A percentile compares a stretch with the other conserved stretches of the same genome.
Evolutionary conservation across 768 basidiomycete species (phyloP).

Genomic region (Mycena polygramma): DNA sequence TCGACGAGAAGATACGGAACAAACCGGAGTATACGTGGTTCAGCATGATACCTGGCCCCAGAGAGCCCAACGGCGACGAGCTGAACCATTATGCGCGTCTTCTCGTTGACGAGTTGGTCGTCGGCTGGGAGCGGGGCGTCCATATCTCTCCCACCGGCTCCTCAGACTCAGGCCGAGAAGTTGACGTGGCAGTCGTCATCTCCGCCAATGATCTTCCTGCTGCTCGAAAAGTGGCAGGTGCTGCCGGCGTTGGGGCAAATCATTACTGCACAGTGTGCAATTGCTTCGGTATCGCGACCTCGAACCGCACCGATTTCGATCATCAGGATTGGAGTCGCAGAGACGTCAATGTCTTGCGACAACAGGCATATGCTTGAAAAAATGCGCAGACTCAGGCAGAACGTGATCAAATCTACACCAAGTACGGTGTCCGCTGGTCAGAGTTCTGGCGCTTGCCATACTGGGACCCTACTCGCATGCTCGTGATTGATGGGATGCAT

Average conservation of each 20-base stretch:
- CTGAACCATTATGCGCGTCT: constrained; percentile 44
- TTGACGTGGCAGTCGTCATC: constrained; percentile 25
- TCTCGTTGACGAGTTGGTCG: constrained; percentile 43
- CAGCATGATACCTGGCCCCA: constrained; percentile 45
- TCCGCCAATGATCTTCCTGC: constrained; percentile 48
- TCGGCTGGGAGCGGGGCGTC: constrained; percentile 34
- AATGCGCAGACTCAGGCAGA: constrained; percentile 28
- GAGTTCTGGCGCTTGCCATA: constrained; percentile 46
- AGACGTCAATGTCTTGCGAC: constrained; percentile 30
- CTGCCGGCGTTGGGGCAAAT: constrained; percentile 40
- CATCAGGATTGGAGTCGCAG: constrained; percentile 29
- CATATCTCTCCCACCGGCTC: constrained; percentile 30
- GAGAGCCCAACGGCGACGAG: constrained; percentile 41
- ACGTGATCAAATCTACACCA: constrained; percentile 34
- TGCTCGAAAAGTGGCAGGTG: constrained; percentile 40
- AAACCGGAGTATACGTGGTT: constrained; percentile 48
- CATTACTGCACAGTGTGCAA: constrained; percentile 46
- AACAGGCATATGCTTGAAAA: constrained; percentile 30
- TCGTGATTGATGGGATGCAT: constrained; percentile 51
- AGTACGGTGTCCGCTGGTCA: constrained; percentile 44
- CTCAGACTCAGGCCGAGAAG: not conserved
- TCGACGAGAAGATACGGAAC: constrained; percentile 46
- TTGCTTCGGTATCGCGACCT: constrained; percentile 31
- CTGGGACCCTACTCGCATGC: constrained; percentile 44
- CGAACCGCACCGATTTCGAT: constrained; percentile 34